Base-by-base conservation (phyloP, 2,329 filamentous ascomycete genomes). In the Fusarium nisikadoi region DNA sequence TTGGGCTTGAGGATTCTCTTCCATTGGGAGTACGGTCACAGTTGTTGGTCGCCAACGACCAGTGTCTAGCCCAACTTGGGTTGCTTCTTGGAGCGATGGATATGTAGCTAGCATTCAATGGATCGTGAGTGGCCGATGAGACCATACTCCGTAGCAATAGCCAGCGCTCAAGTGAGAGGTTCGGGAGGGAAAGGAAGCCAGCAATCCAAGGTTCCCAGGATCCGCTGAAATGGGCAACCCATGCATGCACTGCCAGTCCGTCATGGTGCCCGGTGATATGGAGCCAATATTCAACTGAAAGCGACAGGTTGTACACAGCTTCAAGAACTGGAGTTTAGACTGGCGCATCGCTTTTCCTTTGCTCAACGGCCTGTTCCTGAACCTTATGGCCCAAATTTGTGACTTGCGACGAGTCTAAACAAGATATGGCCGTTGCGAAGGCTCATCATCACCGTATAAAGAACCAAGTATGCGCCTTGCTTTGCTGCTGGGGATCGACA, bases 51-150 rank as follows among this genome's bases (percentile, higher is more conserved):
- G 61, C 70, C 74, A 68, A 68, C 54, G 64, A 61, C 63, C 63
- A 71, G 72, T 74, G 71, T 67, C 75, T 77, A 77, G 75, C 68
- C 68, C 45, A 68, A 77, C 75, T 76, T 63, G 73, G 73, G 71
- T 65, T 53, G 42, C 57, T 58, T 56, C 62, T 63, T 76, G 58
- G 68, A 68, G 71, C 70, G 65, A 65, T 49, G 62, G 56, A 62
- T 56, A 76, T 75, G 75, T 77, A 75, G 68, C 75, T 76, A 77
- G 65, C 50, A 66, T 55, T 49, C 43, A 52, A 76, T 74, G 75
- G 68, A 74, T 76, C 65, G 66, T 66, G 62, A 73, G 64, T 71
- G 75, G 68, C 62, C 73, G 67, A 70, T 72, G 59, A 61, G 60
- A 56, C 17, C 42, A 17, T 49, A 27, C 41, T 49, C 35, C 11